These are phyloP conservation scores for Gracilaria caudata DNA, from an alignment of 23 red algal genomes.

Conservation along the genomic window DNA sequence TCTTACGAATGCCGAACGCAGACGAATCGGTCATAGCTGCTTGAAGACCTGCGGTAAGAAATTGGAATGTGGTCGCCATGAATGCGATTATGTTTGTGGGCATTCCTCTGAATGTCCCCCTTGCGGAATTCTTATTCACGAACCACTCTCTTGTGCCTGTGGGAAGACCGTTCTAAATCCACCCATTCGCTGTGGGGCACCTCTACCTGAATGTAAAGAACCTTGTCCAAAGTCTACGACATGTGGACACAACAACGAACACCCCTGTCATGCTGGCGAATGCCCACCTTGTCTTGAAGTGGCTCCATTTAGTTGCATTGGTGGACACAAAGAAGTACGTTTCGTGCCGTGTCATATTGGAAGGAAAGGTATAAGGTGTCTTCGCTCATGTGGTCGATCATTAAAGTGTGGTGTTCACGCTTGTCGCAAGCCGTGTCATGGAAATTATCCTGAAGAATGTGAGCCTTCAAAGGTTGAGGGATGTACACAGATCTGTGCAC, in stretches of 20 bases:
- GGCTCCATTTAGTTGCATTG: slow-evolving; percentile 57
- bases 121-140: slow-evolving; percentile 75
- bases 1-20: slow-evolving; percentile 43
- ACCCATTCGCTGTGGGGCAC: slow-evolving; percentile 72
- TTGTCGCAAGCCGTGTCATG: slow-evolving; percentile 69
- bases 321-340: slow-evolving; percentile 72
- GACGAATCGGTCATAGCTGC: slow-evolving; percentile 62
- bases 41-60: slow-evolving; percentile 39
- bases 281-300: slow-evolving; percentile 77
- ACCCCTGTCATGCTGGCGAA: slow-evolving; percentile 60
- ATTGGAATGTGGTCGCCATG: slow-evolving; percentile 67
- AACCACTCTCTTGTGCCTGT: slow-evolving; percentile 74
- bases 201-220: slow-evolving; percentile 57
- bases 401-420: slow-evolving; percentile 77
- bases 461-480: slow-evolving; percentile 39
- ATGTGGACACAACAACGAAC: slow-evolving; percentile 73
- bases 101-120: slow-evolving; percentile 73
- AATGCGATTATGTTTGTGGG: slow-evolving; percentile 74
- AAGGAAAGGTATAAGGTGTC: slow-evolving; percentile 58
- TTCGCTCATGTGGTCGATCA: slow-evolving; percentile 62
- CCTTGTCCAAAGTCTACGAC: slow-evolving; percentile 27
- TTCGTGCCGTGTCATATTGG: slow-evolving; percentile 66
- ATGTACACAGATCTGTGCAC: slow-evolving; percentile 60
- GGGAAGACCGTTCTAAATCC: slow-evolving; percentile 47
- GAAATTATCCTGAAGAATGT: slow-evolving; percentile 60